phyloP scores from a whole-genome alignment of 2,329 filamentous ascomycete genomes.

The Pseudogymnoascus sp. region DNA sequence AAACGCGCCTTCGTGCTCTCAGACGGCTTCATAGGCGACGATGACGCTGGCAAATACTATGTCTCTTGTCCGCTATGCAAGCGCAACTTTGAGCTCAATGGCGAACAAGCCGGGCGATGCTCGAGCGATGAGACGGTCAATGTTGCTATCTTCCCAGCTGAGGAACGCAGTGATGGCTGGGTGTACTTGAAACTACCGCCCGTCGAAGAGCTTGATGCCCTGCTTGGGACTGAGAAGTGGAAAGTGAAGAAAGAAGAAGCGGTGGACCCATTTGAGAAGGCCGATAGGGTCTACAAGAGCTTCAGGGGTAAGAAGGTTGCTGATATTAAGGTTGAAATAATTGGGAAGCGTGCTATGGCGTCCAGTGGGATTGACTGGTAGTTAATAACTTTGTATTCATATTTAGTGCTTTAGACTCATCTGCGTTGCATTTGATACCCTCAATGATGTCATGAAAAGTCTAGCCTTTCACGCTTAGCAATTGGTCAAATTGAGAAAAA shows the following conservation, averaged over 20 bases:
- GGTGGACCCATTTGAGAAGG: slow-evolving; percentile 25
- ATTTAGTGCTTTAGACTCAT: background rate
- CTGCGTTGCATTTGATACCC: background rate
- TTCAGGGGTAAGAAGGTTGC: background rate
- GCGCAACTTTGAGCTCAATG: slow-evolving; percentile 72
- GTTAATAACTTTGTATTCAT: background rate
- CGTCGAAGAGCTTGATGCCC: slow-evolving; percentile 68
- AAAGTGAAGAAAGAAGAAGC: slow-evolving; percentile 63
- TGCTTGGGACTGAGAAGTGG: slow-evolving; percentile 72
- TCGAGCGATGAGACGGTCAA: slow-evolving; percentile 65
- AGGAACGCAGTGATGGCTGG: slow-evolving; percentile 66
- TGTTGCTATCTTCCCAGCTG: slow-evolving; percentile 73
- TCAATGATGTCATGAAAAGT: background rate
- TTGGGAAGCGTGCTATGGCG: background rate
- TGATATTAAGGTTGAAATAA: background rate
- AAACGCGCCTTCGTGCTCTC: slow-evolving; percentile 84
- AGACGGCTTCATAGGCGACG: slow-evolving; percentile 67
- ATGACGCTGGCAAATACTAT: slow-evolving; percentile 57
- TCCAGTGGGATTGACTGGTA: background rate
- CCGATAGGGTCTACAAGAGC: slow-evolving; percentile 20
- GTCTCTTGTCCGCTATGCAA: slow-evolving; percentile 85
- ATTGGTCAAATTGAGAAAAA: background rate
- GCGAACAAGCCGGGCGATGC: slow-evolving; percentile 58
- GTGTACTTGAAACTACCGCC: slow-evolving; percentile 75
- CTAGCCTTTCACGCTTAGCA: background rate